Evolutionary conservation across 2,329 filamentous ascomycete species (phyloP).

Genomic region (Alternaria triticina): DNA sequence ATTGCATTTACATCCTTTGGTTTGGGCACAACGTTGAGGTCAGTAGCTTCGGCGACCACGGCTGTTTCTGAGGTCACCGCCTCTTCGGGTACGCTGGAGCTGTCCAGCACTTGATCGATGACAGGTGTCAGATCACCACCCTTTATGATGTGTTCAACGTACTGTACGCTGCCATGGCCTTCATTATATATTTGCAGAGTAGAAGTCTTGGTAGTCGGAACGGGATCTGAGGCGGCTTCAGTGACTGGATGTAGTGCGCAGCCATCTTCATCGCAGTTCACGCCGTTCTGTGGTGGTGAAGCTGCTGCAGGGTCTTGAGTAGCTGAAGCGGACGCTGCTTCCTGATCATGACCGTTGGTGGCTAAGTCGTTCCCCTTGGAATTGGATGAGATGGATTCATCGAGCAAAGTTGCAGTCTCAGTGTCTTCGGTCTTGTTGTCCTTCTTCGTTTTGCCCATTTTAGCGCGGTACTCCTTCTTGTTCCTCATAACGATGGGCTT

Average conservation of each 20-base stretch:
- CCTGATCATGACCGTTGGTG: background rate
- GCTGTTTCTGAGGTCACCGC: slow-evolving; percentile 33
- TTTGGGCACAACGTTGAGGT: slow-evolving; percentile 39
- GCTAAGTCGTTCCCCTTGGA: background rate
- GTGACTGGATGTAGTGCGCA: slow-evolving; percentile 2
- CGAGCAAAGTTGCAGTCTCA: slow-evolving; percentile 10
- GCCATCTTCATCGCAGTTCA: slow-evolving; percentile 13
- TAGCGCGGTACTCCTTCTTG: slow-evolving; percentile 75
- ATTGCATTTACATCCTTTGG: slow-evolving; percentile 63
- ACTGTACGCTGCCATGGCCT: slow-evolving; percentile 75
- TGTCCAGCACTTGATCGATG: slow-evolving; percentile 65
- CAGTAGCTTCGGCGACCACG: slow-evolving; percentile 26
- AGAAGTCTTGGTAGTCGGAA: slow-evolving; percentile 33
- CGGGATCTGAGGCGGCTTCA: background rate
- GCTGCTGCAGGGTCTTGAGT: background rate
- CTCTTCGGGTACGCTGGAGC: slow-evolving; percentile 36
- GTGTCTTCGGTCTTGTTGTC: slow-evolving; percentile 39
- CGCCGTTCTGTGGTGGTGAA: slow-evolving; percentile 3
- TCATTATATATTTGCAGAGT: slow-evolving; percentile 56
- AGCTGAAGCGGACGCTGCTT: background rate
- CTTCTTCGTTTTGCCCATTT: slow-evolving; percentile 51
- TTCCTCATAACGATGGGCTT: slow-evolving; percentile 78
- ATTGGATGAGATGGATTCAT: background rate
- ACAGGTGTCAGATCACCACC: slow-evolving; percentile 74
- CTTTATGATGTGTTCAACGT: slow-evolving; percentile 76